These are phyloP conservation scores for Cadophora gregata DNA, from an alignment of 2,329 filamentous ascomycete genomes.

Conservation along the genomic window DNA sequence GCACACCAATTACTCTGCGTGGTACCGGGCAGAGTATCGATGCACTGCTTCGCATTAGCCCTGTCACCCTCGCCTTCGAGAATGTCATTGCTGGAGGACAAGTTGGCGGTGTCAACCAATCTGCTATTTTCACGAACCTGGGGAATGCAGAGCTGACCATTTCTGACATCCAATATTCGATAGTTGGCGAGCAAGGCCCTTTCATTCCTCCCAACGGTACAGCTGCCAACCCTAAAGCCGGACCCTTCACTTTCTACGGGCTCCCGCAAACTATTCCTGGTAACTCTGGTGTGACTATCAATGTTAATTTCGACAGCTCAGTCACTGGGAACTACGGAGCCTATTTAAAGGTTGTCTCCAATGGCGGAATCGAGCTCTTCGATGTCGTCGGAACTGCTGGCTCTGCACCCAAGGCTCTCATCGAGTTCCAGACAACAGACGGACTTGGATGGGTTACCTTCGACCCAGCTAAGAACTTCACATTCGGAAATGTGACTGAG, in stretches of 20 bases:
- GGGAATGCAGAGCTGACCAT: constrained; percentile 55
- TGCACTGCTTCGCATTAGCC: constrained; percentile 54
- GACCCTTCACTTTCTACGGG: constrained; percentile 55
- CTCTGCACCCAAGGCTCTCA: constrained; percentile 53
- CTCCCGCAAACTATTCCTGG: constrained; percentile 53
- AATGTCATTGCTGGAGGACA: constrained; percentile 54
- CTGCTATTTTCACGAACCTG: constrained; percentile 55
- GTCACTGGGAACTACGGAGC: constrained; percentile 54
- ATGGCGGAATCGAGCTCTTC: constrained; percentile 57
- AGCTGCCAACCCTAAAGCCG: constrained; percentile 47
- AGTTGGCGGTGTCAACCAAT: constrained; percentile 49
- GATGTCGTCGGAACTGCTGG: constrained; percentile 57
- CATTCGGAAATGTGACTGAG: constrained; percentile 61
- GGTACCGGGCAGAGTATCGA: constrained; percentile 55
- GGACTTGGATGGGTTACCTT: constrained; percentile 58
- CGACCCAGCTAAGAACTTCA: constrained; percentile 51
- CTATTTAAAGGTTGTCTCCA: constrained; percentile 54
- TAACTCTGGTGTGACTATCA: constrained; percentile 49
- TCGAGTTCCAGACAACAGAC: constrained; percentile 61
- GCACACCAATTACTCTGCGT: constrained; percentile 53
- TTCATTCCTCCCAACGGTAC: constrained; percentile 46
- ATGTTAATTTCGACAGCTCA: constrained; percentile 55
- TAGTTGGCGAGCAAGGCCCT: constrained; percentile 51
- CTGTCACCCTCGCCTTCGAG: constrained; percentile 55
- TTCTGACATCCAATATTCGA: constrained; percentile 45